Conservation (phyloP, 192 early-diverging fungal species). For the Coemansia sp. region DNA sequence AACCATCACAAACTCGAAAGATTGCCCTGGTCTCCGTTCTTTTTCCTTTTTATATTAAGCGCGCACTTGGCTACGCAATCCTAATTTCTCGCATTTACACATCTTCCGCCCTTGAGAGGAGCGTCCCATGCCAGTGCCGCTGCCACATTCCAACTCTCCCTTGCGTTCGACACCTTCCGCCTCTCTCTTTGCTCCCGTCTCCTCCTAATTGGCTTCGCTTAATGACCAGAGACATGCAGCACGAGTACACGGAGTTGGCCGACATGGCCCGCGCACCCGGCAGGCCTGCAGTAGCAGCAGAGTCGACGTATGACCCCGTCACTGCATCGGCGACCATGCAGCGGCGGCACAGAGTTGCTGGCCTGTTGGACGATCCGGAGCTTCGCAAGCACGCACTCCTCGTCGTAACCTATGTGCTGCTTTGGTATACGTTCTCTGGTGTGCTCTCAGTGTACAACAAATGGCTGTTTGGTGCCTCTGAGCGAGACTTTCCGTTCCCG, state of each 20-base stretch:
- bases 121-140: constrained; percentile 1
- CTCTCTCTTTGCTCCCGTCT: neutral
- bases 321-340: neutral
- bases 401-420: constrained; percentile 51
- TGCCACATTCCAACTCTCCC: neutral
- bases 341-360: constrained; percentile 2
- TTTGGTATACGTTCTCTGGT: constrained; percentile 72
- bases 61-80: neutral
- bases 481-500: constrained; percentile 86
- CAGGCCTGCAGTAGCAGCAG: constrained; percentile 1
- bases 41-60: neutral
- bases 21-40: neutral
- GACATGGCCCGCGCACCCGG: constrained; percentile 21
- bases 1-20: too few relatives aligned
- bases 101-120: neutral
- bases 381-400: constrained; percentile 42
- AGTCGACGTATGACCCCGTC: constrained; percentile 16
- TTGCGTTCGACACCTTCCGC: neutral
- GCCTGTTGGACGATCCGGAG: constrained; percentile 28
- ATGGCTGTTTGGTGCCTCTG: constrained; percentile 85
- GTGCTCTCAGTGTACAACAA: constrained; percentile 89
- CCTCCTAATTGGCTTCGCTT: neutral
- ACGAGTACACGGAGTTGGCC: constrained; percentile 53
- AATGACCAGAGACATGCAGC: constrained; percentile 22
- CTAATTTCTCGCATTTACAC: constrained; percentile 2